Base-by-base conservation (phyloP, 768 basidiomycete species). In the Hydnum rufescens region DNA sequence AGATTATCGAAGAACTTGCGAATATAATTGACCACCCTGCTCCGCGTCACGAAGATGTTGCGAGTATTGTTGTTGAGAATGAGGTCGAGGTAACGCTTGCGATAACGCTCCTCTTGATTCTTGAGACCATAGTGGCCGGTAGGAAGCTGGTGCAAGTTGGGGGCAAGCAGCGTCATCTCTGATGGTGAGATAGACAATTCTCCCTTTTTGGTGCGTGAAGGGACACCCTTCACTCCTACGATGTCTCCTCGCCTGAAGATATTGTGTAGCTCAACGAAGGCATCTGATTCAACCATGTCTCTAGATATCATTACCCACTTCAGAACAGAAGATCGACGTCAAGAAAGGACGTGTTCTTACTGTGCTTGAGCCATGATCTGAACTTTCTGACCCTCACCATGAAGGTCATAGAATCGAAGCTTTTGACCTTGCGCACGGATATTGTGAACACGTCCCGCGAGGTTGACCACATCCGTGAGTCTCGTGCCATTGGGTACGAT, bases 21-120 rank as follows among this genome's bases (percentile, higher is more conserved):
- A 59, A 95, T 69, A 66, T 95, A 93, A 71, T 88, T 89, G 69
- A 99, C 73, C 63, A 95, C 82, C 61, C 75, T 78, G 64, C 80
- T 78, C 55, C 95, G 80, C 26, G 85, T 82, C 68, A 92, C 69
- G 69, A 97, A 99, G 57, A 92, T 79, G 59, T 79, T 78, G 56
- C 95, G 80, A 18, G 88, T 87, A 58, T 77, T 75, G 36, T 85
- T 81, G 65, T 85, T 92, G 66, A 99, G 73, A 68, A 99, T 95
- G 56, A 99, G 78, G 66, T 99, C 95, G 57, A 99, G 79, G 70
- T 97, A 96, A 51, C 95, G 82, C 80, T 96, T 97, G 67, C 95
- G 76, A 72, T 96, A 96, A 42, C 95, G 79, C 32, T 86, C 87
- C 68, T 97, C 95, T 64, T 89, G 85, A 67, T 99, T 93, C 73